Base-by-base conservation (phyloP, 768 basidiomycete species). In the Stropharia rugosoannulata region DNA sequence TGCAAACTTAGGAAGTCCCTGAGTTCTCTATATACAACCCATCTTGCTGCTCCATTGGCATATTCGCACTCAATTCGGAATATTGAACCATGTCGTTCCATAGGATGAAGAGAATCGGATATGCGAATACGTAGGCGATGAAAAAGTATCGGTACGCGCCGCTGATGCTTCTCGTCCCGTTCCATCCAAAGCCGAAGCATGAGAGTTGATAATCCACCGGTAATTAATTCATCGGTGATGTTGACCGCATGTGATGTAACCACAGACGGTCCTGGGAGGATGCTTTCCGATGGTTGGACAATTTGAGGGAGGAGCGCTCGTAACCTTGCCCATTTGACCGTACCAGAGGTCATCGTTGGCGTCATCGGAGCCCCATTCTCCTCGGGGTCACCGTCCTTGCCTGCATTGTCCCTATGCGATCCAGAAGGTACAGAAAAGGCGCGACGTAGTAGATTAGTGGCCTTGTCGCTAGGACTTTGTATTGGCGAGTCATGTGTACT, bases 61-160 rank as follows among this genome's bases (percentile, higher is more conserved):
- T 99, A 98, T 70, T 97, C 92, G 68, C 95, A 98, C 70, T 95
- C 93, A 61, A 95, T 93, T 13, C 93, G 84, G 68, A 95, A 95
- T 2, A 93, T 85, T 4, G 90, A 84, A 65, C 89, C 90, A 43
- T 83, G 74, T 18, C 83, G 80, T 59, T 93, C 84, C 59, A 90
- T 74, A 4, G 92, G 90, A 71, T 94, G 86, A 25, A 95, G 66
- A 57, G 90, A 93, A 70, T 95, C 93, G 63, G 87, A 92, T 56
- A 95, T 81, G 10, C 89, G 87, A 54, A 95, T 86, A 38, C 92
- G 82, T 45, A 95, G 75, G 22, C 91, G 84, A 66, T 94, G 87
- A 50, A 95, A 77, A 46, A 94, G 75, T 29, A 86, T 70, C 5
- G 90, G 89, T n/a, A 93, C 75, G 18, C 93, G 84, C n/a, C 91